Evolutionary conservation across 208 protist genomes (phyloP), one percentile per base, ranked within the genome.

Genomic region (Leishmania braziliensis): DNA sequence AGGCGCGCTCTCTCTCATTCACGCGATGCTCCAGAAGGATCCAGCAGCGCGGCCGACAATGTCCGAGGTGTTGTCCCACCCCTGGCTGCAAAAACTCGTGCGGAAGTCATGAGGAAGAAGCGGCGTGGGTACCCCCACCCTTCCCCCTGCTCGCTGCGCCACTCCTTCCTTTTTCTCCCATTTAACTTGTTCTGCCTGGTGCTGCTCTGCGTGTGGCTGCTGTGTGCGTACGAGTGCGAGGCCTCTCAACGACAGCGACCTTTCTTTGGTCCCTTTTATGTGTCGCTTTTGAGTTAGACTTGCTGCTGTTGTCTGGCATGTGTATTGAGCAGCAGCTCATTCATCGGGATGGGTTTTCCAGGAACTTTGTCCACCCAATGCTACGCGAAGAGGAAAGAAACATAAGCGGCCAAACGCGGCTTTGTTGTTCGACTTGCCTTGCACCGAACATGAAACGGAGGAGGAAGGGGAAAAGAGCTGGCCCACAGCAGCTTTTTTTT

Each of bases 11-110:
- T 82, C 85, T 4, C 81, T 97, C 50, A 79, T 95, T 43, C 43
- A 77, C 16, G 46, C 65, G 29, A 90, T 96, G 91, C 79, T 97
- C 53, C 79, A 89, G 68, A 95, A 95, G 80, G 84, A 95, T 29
- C 88, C 91, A 0, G 78, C 76, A n/a, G 48, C 48, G 46, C 91
- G 94, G 29, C 90, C 92, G 43, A 87, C 80, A 6, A 92, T 96
- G 77, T 51, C 58, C 5, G 89, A 94, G 51, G 88, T 97, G 8
- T 60, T 97, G 74, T 69, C 53, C 2, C 90, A 97, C 72, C 91
- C 93, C 5, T 97, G 92, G 92, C 81, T 94, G 46, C 85, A 90
- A 53, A 77, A 50, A 73, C 26, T 16, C 46, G 29, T 53, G 43
- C 29, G 29, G 43, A 53, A 14, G 36, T 48, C 14, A 14, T 23